A percentile compares a stretch with the other conserved stretches of the same genome.
Conservation (phyloP, 495 filamentous ascomycete species). For the Daldinia bambusicola region DNA sequence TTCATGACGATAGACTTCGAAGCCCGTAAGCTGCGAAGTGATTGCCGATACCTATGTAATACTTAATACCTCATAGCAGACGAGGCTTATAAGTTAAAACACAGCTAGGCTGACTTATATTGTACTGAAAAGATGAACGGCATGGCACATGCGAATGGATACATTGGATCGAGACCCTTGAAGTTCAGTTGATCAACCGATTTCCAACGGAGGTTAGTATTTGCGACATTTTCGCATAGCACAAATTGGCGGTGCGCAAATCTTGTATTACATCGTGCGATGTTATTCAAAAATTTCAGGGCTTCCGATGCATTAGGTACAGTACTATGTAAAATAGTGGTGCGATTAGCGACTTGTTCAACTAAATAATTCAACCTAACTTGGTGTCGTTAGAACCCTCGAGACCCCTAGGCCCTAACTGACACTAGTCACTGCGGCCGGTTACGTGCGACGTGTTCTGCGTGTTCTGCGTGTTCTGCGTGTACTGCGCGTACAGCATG, state of each 20-base stretch:
- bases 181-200: constrained; percentile 17
- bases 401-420: constrained; percentile 32
- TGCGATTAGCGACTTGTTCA: background rate
- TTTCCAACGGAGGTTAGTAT: constrained; percentile 17
- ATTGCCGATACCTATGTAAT: background rate
- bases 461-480: background rate
- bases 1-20: constrained; percentile 26
- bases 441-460: constrained; percentile 6
- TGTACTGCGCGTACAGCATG: constrained; percentile 11
- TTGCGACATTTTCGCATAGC: constrained; percentile 12
- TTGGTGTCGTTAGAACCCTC: constrained; percentile 14
- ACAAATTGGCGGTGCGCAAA: constrained; percentile 13
- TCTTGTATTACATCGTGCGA: constrained; percentile 9
- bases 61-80: background rate
- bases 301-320: background rate
- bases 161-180: constrained; percentile 23
- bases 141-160: constrained; percentile 3
- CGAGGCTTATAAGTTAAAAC: background rate
- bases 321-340: background rate
- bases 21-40: background rate
- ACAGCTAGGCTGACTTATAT: constrained; percentile 18
- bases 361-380: constrained; percentile 7
- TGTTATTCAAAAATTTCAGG: background rate
- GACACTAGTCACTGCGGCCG: constrained; percentile 17
- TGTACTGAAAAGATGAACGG: background rate